Conservation (phyloP, 768 basidiomycete species). For the Leucocoprinus sp. region DNA sequence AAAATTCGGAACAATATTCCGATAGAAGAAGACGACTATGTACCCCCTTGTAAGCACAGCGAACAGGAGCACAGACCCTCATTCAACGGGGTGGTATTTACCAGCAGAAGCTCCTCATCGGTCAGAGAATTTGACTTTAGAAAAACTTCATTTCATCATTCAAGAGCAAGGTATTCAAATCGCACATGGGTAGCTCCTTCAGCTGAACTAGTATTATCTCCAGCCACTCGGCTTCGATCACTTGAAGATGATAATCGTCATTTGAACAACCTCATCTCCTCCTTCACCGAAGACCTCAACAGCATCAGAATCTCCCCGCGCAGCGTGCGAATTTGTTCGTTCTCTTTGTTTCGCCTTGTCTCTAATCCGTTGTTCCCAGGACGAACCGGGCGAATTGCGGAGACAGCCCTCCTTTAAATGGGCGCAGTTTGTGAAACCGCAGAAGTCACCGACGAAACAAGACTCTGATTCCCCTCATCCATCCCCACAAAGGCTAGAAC, state of each 20-base stretch:
- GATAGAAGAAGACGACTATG: slow-evolving; percentile 76
- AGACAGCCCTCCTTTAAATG: slow-evolving; percentile 85
- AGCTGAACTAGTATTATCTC: background rate
- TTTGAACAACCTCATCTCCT: slow-evolving; percentile 52
- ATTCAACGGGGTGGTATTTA: slow-evolving; percentile 9
- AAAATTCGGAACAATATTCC: slow-evolving; percentile 81
- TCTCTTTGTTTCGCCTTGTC: slow-evolving; percentile 8
- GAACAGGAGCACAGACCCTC: background rate
- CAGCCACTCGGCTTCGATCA: slow-evolving; percentile 59
- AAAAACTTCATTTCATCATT: slow-evolving; percentile 57
- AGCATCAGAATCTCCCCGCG: slow-evolving; percentile 30
- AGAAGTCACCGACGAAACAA: slow-evolving; percentile 74
- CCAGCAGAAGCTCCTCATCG: slow-evolving; percentile 26
- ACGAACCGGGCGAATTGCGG: slow-evolving; percentile 40
- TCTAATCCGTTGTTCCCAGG: slow-evolving; percentile 17
- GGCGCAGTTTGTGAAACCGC: slow-evolving; percentile 72
- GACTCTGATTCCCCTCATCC: slow-evolving; percentile 69
- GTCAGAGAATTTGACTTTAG: slow-evolving; percentile 42
- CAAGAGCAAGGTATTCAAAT: slow-evolving; percentile 60
- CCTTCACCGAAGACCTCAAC: slow-evolving; percentile 61
- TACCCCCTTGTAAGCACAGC: slow-evolving; percentile 70
- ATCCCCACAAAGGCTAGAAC: slow-evolving; percentile 72
- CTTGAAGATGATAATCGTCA: slow-evolving; percentile 77
- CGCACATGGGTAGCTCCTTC: slow-evolving; percentile 6
- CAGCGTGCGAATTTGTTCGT: slow-evolving; percentile 23